phyloP scores from a whole-genome alignment of 2,329 filamentous ascomycete species.

The Cryoendolithus antarcticus region DNA sequence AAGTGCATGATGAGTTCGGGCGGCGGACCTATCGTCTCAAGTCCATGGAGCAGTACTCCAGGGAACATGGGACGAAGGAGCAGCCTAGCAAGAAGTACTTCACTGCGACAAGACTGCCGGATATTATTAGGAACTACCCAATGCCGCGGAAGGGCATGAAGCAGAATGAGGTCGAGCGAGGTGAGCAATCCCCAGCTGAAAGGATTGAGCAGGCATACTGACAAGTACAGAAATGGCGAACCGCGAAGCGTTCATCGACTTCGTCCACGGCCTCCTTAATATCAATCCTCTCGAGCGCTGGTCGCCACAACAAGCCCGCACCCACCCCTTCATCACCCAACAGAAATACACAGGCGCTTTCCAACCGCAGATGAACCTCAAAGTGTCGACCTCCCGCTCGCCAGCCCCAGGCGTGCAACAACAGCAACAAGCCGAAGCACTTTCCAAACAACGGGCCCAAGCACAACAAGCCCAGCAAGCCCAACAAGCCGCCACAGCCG shows the following conservation, averaged over 20 bases:
- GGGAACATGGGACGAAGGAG: slow-evolving; percentile 92
- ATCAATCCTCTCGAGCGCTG: slow-evolving; percentile 94
- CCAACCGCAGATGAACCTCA: slow-evolving; percentile 92
- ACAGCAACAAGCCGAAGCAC: slow-evolving; percentile 84
- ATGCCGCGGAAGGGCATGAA: slow-evolving; percentile 99
- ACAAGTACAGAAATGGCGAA: slow-evolving; percentile 80
- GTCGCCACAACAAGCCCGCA: slow-evolving; percentile 93
- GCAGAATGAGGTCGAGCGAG: slow-evolving; percentile 86
- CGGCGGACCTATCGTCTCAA: slow-evolving; percentile 84
- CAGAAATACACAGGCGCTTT: slow-evolving; percentile 95
- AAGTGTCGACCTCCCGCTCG: slow-evolving; percentile 60
- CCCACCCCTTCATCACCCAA: slow-evolving; percentile 97
- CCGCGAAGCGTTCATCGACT: slow-evolving; percentile 92
- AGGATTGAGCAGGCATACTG: no score
- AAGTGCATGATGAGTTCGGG: slow-evolving; percentile 80
- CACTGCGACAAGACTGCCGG: slow-evolving; percentile 80
- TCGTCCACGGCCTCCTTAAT: slow-evolving; percentile 81
- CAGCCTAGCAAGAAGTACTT: slow-evolving; percentile 99
- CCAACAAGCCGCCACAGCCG: slow-evolving; percentile 30
- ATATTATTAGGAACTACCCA: slow-evolving; percentile 94
- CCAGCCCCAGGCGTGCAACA: slow-evolving; percentile 92
- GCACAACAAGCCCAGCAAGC: slow-evolving; percentile 31
- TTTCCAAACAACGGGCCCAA: slow-evolving; percentile 78
- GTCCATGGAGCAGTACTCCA: slow-evolving; percentile 93
- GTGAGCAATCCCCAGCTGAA: slow-evolving; percentile 38